Evolutionary conservation across 1,284 basidiomycete species (phyloP).

Genomic region (Golubevia sp.): DNA sequence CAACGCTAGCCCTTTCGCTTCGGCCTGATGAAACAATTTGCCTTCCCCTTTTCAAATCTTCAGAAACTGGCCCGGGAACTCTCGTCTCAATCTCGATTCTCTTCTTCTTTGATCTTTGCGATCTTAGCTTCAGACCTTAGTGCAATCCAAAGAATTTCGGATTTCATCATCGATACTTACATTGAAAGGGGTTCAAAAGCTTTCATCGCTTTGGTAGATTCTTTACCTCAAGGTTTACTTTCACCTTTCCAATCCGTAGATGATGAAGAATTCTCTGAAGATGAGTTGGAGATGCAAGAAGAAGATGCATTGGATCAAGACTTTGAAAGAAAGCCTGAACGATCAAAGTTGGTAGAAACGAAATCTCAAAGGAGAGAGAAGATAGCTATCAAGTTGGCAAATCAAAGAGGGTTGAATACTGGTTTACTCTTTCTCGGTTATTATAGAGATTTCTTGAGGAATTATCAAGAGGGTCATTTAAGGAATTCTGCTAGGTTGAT

Average conservation of each 20-base stretch:
- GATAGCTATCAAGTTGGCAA: neutral
- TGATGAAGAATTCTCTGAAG: neutral
- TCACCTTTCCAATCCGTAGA: conserved; percentile 17
- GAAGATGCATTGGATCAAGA: conserved; percentile 9
- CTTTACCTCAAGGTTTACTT: conserved; percentile 35
- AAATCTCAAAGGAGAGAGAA: neutral
- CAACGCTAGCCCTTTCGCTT: neutral
- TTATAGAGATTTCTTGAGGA: conserved; percentile 51
- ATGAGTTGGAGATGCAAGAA: conserved; percentile 13
- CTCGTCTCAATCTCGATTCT: neutral
- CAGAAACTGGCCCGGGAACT: neutral
- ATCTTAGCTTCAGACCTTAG: neutral
- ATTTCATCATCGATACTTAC: conserved; percentile 46
- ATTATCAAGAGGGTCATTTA: conserved; percentile 30
- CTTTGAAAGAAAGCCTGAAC: conserved; percentile 1
- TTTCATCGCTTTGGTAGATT: conserved; percentile 45
- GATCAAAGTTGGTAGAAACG: conserved; percentile 4
- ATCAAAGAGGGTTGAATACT: neutral
- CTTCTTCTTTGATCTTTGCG: neutral
- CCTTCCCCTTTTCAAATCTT: too few species aligned
- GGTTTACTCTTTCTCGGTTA: conserved; percentile 48
- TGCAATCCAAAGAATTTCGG: conserved; percentile 36
- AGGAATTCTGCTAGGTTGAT: conserved; percentile 37
- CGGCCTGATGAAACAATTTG: too few species aligned
- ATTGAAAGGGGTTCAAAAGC: conserved; percentile 29